Evolutionary conservation across 2,329 filamentous ascomycete genomes (phyloP), one percentile per base, ranked within the genome.

Genomic region (Sordariomycetes sp.): DNA sequence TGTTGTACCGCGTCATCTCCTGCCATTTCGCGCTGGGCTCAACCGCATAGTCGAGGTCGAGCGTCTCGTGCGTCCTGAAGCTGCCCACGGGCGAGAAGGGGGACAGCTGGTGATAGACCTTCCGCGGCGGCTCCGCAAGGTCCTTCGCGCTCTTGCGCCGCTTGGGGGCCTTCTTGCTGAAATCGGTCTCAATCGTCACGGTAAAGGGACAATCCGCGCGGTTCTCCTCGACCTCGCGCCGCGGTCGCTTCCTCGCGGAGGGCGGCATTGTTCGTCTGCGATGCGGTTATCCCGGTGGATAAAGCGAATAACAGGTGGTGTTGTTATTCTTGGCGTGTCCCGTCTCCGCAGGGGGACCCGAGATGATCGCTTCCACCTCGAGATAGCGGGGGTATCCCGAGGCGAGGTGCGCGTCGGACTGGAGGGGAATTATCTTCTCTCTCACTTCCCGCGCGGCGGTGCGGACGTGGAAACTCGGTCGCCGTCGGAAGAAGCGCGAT

Each of bases 1-100:
- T 82, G 60, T 81, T 82, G 64, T 82, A 82, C 56, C 77, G 70
- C 59, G 78, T 81, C 79, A 82, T 82, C 55, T 79, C 76, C 28
- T 73, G 69, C 79, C 79, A 82, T 62, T 72, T 71, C 65, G 76
- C 74, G 28, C 72, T 69, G 3, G 79, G 79, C 56, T 76, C 73
- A 35, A 82, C 75, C 25, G 73, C 71, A 61, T 81, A 82, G 63
- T 78, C 72, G 12, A 80, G 67, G 60, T 81, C 77, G 76, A 82
- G 74, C 32, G 72, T 77, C 60, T 77, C 74, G 63, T 75, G 69
- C 0, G 73, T 74, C 63, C 76, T 79, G 68, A 82, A 81, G 62
- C 73, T 76, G 64, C 79, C 79, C 39, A 69, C 69, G 12, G 79
- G 78, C 55, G 74, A 67, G 65, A 82, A 82, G 22, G 79, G 79